Evolutionary conservation across 2,329 filamentous ascomycete genomes (phyloP).

Genomic region (Lasiodiplodia theobromae): DNA sequence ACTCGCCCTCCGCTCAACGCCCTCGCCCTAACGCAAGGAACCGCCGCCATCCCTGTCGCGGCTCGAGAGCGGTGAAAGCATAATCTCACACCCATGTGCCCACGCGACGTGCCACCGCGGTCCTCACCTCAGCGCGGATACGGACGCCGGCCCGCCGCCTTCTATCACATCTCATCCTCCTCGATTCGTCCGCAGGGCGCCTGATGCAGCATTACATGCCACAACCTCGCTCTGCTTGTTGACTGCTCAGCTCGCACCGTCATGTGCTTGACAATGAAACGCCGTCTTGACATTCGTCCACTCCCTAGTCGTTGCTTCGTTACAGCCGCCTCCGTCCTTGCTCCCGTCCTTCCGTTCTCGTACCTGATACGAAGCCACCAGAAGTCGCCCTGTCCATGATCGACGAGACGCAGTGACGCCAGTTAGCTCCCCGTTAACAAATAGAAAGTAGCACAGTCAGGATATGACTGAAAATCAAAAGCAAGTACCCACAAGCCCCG

Average conservation of each 20-base stretch:
- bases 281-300: slow-evolving; percentile 2
- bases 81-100: slow-evolving; percentile 15
- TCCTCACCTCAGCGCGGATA: slow-evolving; percentile 1
- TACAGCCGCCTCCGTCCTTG: slow-evolving; percentile 21
- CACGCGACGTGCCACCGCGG: not conserved
- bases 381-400: not conserved
- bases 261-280: slow-evolving; percentile 12
- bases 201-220: slow-evolving; percentile 6
- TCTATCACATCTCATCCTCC: slow-evolving; percentile 10
- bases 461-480: not conserved
- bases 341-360: slow-evolving; percentile 24
- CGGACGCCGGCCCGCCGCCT: slow-evolving; percentile 7
- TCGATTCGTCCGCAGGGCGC: slow-evolving; percentile 2
- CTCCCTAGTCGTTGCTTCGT: slow-evolving; percentile 5
- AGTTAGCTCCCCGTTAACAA: not conserved
- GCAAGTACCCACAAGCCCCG: slow-evolving; percentile 4
- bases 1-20: not conserved
- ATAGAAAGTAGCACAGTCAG: slow-evolving; percentile 11
- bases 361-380: slow-evolving; percentile 1
- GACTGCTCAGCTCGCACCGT: slow-evolving; percentile 19
- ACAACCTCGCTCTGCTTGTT: not conserved
- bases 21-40: slow-evolving; percentile 26
- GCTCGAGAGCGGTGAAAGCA: slow-evolving; percentile 25
- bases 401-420: not conserved
- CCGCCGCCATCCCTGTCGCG: slow-evolving; percentile 21